phyloP scores from a whole-genome alignment of 345 rosid species.

The Camelina sativa region DNA sequence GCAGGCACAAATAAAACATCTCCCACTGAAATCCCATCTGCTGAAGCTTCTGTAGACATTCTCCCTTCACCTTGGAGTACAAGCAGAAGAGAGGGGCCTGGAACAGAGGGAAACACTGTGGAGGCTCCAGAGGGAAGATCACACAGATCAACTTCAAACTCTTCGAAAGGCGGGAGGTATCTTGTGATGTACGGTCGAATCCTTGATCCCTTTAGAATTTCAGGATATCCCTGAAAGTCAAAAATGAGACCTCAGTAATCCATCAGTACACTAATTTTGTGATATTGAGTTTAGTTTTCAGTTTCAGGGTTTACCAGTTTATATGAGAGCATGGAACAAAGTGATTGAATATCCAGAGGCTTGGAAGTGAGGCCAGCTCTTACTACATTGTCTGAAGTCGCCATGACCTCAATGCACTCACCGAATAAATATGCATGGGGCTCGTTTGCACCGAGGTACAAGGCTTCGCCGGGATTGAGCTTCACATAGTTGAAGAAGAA shows the following conservation, averaged over 20 bases:
- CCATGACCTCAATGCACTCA: constrained; percentile 97
- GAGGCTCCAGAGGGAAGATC: constrained; percentile 68
- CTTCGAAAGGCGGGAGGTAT: constrained; percentile 92
- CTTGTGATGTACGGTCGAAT: constrained; percentile 69
- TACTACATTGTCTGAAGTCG: constrained; percentile 97
- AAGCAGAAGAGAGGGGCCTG: constrained; percentile 85
- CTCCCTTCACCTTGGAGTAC: constrained; percentile 68
- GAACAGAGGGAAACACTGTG: constrained; percentile 65
- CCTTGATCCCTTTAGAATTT: constrained; percentile 76
- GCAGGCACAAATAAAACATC: constrained; percentile 86
- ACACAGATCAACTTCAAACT: constrained; percentile 87
- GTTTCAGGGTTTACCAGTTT: constrained; percentile 61
- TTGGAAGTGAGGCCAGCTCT: constrained; percentile 99
- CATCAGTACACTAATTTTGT: background rate
- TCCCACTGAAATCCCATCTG: constrained; percentile 58
- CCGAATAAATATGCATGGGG: constrained; percentile 94
- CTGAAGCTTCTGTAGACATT: constrained; percentile 49
- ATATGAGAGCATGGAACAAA: constrained; percentile 96
- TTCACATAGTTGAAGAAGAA: constrained; percentile 87
- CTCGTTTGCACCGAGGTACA: constrained; percentile 92
- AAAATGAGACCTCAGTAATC: constrained; percentile 26
- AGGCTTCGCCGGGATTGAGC: constrained; percentile 95
- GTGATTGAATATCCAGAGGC: constrained; percentile 78
- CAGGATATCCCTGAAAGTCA: constrained; percentile 80
- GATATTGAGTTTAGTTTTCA: background rate